Evolutionary conservation across 352 stramenopile genomes (phyloP), one percentile per base, ranked within the genome.

Genomic region (Phytophthora tubulina): DNA sequence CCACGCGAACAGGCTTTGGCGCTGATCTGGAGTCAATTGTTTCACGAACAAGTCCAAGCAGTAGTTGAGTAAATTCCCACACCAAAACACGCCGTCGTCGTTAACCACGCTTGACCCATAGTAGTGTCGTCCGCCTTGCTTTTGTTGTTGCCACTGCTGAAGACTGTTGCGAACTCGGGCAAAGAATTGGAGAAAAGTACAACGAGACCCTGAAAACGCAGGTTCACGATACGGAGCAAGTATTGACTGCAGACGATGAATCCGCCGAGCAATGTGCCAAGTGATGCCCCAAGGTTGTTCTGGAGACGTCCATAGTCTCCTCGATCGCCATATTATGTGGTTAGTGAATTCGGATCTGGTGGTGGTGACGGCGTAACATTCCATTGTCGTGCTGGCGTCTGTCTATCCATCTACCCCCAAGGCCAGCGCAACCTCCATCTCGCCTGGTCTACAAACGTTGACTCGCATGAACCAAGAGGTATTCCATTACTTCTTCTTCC

Each of bases 41-140:
- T 82, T 69, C 15, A 88, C 72, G 45, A 91, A 17, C 35, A 66
- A 51, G 53, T 85, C 79, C 57, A 86, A 54, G 5, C 50, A 54
- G 59, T 82, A 84, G 54, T 86, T 80, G 17, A 87, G 51, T 6
- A 76, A n/a, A 98, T 89, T 36, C 93, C 91, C 14, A 68, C 84
- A 78, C 95, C 94, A 72, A 98, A 97, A 73, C 82, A 96, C 2
- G 85, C 63, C 5, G 92, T 97, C 7, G 87, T 79, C 61, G 82
- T 90, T 39, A 96, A 63, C 76, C 93, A 95, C 0, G 83, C 88
- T 30, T 89, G 68, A 3, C 76, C 77, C 7, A 39, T 75, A 7
- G 70, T 59, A 5, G 49, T 72, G 36, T 70, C 58, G 14, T 73
- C 55, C 9, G 35, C n/a, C 7, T 48, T 14, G 32, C 61, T 72